Evolutionary conservation across 192 early-diverging fungal species (phyloP).

Genomic region (Martensiomyces pterosporus): DNA sequence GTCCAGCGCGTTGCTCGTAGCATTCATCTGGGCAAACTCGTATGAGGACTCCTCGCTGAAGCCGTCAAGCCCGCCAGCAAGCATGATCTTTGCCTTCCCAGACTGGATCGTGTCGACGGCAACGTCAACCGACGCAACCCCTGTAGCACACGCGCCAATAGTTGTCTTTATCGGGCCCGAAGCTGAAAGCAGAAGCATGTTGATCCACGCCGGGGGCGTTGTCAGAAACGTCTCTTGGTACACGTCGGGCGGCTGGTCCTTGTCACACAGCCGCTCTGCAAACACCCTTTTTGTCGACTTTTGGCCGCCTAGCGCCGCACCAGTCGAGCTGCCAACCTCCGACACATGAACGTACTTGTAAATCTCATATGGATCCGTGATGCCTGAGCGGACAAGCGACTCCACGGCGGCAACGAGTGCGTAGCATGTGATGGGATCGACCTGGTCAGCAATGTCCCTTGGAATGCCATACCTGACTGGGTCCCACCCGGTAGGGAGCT

Average conservation of each 20-base stretch:
- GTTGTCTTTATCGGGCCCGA: slow-evolving; percentile 79
- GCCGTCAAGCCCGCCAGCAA: slow-evolving; percentile 92
- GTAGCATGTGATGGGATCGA: slow-evolving; percentile 88
- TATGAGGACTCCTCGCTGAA: slow-evolving; percentile 90
- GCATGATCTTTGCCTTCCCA: slow-evolving; percentile 89
- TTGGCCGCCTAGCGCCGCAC: slow-evolving; percentile 89
- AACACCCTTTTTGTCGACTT: slow-evolving; percentile 73
- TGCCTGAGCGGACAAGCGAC: slow-evolving; percentile 83
- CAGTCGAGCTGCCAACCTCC: slow-evolving; percentile 85
- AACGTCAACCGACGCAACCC: slow-evolving; percentile 86
- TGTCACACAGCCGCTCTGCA: slow-evolving; percentile 72
- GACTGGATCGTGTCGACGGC: slow-evolving; percentile 83
- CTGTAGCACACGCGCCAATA: slow-evolving; percentile 91
- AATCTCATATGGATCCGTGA: slow-evolving; percentile 97
- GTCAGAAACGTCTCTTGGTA: slow-evolving; percentile 96
- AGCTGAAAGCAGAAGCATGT: slow-evolving; percentile 89
- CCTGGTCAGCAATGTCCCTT: slow-evolving; percentile 83
- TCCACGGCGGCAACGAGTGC: slow-evolving; percentile 87
- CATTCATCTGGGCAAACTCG: slow-evolving; percentile 99
- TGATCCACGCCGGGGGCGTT: slow-evolving; percentile 95
- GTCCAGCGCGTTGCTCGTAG: slow-evolving; percentile 77
- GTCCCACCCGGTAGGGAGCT: slow-evolving; percentile 94
- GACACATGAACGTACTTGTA: slow-evolving; percentile 93
- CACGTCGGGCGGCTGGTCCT: slow-evolving; percentile 85
- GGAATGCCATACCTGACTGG: slow-evolving; percentile 90